Evolutionary conservation across 1,284 basidiomycete genomes (phyloP).

Genomic region (Ustilago loliicola): DNA sequence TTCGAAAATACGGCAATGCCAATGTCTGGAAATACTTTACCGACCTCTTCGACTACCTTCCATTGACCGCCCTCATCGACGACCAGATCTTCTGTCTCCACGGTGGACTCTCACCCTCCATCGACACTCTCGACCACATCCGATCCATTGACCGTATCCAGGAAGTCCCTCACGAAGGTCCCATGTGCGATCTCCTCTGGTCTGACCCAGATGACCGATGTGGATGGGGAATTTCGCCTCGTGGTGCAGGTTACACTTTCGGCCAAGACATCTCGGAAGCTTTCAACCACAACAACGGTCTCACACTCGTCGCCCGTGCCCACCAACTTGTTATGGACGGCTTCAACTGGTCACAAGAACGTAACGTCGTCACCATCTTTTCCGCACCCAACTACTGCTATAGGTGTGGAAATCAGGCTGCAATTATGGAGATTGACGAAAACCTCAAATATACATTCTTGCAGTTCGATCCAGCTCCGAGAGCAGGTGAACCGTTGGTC

Average conservation of each 20-base stretch:
- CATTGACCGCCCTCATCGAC: slow-evolving; percentile 96
- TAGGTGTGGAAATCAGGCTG: slow-evolving; percentile 98
- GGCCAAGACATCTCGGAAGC: slow-evolving; percentile 98
- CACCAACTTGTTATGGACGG: slow-evolving; percentile 92
- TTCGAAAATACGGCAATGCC: slow-evolving; percentile 99
- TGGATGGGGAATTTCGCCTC: slow-evolving; percentile 99
- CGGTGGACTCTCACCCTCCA: slow-evolving; percentile 97
- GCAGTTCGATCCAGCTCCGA: slow-evolving; percentile 98
- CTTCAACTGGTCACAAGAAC: slow-evolving; percentile 96
- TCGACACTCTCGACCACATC: slow-evolving; percentile 99
- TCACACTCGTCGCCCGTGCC: slow-evolving; percentile 82
- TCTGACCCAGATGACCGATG: slow-evolving; percentile 99
- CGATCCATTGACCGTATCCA: slow-evolving; percentile 98
- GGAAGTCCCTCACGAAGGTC: slow-evolving; percentile 98
- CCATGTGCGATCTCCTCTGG: slow-evolving; percentile 99
- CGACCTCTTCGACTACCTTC: slow-evolving; percentile 98
- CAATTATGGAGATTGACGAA: slow-evolving; percentile 99
- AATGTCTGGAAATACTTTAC: slow-evolving; percentile 99
- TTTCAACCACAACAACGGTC: slow-evolving; percentile 98
- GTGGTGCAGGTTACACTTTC: slow-evolving; percentile 98
- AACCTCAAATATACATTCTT: slow-evolving; percentile 96
- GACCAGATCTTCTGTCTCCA: slow-evolving; percentile 99
- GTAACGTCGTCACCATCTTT: slow-evolving; percentile 99
- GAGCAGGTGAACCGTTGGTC: slow-evolving; percentile 97
- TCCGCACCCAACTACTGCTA: slow-evolving; percentile 93